A percentile compares a stretch with the other conserved stretches of the same genome.
Evolutionary conservation across 805 yeast species (phyloP).

Genomic region (Tetrapisispora phaffii): DNA sequence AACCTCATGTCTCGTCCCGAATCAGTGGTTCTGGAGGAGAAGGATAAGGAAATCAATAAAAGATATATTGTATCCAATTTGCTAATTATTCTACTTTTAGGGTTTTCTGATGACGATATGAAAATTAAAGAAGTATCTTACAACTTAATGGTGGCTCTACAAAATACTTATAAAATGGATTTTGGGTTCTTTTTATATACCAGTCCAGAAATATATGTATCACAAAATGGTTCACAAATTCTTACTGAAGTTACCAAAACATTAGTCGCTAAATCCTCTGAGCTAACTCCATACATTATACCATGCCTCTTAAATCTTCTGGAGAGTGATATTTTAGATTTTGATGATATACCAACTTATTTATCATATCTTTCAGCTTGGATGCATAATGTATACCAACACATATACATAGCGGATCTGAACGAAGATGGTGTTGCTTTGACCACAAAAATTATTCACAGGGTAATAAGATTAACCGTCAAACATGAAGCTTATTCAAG

Average conservation of each 20-base stretch:
- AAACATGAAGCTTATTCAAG: constrained; percentile 37
- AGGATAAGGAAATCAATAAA: not conserved
- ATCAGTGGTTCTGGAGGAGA: constrained; percentile 1
- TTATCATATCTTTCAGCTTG: constrained; percentile 45
- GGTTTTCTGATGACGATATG: constrained; percentile 47
- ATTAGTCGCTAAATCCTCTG: constrained; percentile 44
- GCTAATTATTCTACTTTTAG: constrained; percentile 54
- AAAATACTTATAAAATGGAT: constrained; percentile 45
- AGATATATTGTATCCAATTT: constrained; percentile 12
- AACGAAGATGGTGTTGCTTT: constrained; percentile 44
- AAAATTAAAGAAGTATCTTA: constrained; percentile 55
- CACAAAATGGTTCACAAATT: constrained; percentile 53
- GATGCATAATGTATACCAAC: constrained; percentile 52
- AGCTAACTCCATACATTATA: constrained; percentile 47
- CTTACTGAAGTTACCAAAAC: constrained; percentile 45
- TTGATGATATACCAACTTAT: constrained; percentile 10
- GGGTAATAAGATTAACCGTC: constrained; percentile 48
- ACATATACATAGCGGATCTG: constrained; percentile 43
- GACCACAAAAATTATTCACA: constrained; percentile 48
- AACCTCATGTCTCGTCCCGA: not conserved
- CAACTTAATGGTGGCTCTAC: constrained; percentile 47
- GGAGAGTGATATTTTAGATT: constrained; percentile 10
- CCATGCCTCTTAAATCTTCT: constrained; percentile 18
- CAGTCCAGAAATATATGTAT: constrained; percentile 52
- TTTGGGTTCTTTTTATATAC: constrained; percentile 46